Percentiles rank a stretch among this genome's conserved stretches.
Conservation (phyloP, 305 asterid species). For the Rubia peregrina region DNA sequence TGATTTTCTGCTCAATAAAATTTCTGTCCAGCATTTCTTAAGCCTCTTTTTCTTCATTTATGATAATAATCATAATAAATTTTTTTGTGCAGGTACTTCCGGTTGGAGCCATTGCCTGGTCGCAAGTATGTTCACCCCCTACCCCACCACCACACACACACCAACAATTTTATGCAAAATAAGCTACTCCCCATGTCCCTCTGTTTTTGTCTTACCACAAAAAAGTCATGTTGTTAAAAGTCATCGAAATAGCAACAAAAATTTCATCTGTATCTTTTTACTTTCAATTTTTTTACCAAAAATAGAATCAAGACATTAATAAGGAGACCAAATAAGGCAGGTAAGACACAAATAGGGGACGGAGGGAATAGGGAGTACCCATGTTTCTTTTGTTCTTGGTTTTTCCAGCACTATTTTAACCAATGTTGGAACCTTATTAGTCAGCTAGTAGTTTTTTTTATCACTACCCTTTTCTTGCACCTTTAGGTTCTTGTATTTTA, state of each 20-base stretch:
- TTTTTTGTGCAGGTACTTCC: conserved; percentile 61
- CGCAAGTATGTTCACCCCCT: conserved; percentile 56
- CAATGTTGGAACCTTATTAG: neutral
- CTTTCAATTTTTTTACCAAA: too few relatives aligned
- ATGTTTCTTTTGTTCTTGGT: neutral
- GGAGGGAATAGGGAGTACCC: too few relatives aligned
- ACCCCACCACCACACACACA: neutral
- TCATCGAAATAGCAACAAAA: too few relatives aligned
- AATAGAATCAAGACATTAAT: too few relatives aligned
- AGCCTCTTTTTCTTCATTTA: neutral
- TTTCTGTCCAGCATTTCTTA: neutral
- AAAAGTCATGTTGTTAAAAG: too few relatives aligned
- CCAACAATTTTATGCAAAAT: neutral
- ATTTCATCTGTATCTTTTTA: too few relatives aligned
- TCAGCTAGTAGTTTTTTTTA: neutral
- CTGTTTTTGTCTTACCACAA: too few relatives aligned
- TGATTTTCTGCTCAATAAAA: neutral
- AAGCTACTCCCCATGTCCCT: neutral
- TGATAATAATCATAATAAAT: neutral
- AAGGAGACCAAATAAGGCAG: too few relatives aligned
- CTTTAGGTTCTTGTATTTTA: neutral
- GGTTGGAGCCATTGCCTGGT: conserved; percentile 89
- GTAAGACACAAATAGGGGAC: too few relatives aligned
- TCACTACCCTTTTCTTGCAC: neutral
- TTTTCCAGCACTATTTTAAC: neutral